Conservation (phyloP, 495 filamentous ascomycete species). For the Cenococcum geophilum region DNA sequence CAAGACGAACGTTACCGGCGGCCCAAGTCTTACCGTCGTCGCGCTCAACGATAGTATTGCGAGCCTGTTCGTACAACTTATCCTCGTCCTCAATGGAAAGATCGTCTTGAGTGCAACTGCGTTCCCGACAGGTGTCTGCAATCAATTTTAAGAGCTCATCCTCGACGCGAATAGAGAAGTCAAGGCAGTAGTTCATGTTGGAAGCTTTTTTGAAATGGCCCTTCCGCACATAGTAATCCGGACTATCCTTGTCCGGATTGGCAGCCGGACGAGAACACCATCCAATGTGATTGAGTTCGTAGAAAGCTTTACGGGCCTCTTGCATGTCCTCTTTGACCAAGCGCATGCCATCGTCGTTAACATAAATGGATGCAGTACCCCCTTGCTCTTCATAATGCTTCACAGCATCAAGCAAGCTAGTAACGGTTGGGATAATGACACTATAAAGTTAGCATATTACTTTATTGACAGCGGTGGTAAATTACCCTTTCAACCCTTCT, state of each 20-base stretch:
- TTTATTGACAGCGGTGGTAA: too few relatives aligned
- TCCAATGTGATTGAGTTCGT: constrained; percentile 66
- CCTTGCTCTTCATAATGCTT: constrained; percentile 52
- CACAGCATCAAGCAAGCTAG: constrained; percentile 52
- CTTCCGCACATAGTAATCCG: constrained; percentile 48
- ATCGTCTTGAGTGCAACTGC: constrained; percentile 62
- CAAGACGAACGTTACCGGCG: constrained; percentile 60
- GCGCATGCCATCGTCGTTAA: constrained; percentile 43
- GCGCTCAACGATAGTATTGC: constrained; percentile 18
- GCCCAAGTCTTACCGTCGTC: constrained; percentile 66
- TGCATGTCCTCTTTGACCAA: constrained; percentile 49
- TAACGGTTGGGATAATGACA: constrained; percentile 55
- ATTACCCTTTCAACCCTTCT: constrained; percentile 48
- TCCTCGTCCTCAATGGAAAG: constrained; percentile 63
- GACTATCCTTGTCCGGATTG: constrained; percentile 45
- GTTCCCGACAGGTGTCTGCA: constrained; percentile 46
- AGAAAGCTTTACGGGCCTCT: constrained; percentile 57
- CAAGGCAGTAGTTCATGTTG: constrained; percentile 79
- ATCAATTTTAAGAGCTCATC: constrained; percentile 48
- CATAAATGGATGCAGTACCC: constrained; percentile 42
- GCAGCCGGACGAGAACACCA: constrained; percentile 62
- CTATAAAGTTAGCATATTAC: not conserved
- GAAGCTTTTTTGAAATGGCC: constrained; percentile 64
- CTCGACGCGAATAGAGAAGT: constrained; percentile 69
- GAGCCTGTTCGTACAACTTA: constrained; percentile 26